phyloP scores from a whole-genome alignment of 176 grass and related monocot genomes.

The Carex pumila region DNA sequence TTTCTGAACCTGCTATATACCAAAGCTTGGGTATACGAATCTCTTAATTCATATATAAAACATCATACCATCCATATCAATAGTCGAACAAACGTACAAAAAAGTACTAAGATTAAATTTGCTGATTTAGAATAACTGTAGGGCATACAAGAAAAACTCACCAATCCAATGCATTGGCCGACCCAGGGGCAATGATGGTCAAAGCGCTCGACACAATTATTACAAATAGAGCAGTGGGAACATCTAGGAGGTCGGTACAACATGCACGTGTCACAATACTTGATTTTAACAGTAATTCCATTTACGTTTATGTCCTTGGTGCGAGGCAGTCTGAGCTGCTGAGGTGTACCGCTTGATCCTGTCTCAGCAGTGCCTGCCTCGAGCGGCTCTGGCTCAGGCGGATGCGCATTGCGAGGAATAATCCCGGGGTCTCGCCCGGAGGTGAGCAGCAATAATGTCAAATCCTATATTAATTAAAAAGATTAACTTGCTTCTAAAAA shows the following conservation, averaged over 20 bases:
- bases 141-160: conserved; percentile 30
- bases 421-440: conserved; percentile 95
- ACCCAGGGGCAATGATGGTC: conserved; percentile 98
- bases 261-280: conserved; percentile 97
- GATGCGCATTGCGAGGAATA: conserved; percentile 75
- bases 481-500: conserved; percentile 3
- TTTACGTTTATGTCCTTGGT: conserved; percentile 76
- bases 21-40: background rate
- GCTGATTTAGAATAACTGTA: background rate
- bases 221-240: conserved; percentile 90
- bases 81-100: background rate
- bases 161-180: conserved; percentile 86
- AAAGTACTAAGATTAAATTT: background rate
- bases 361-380: conserved; percentile 41
- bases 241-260: conserved; percentile 85
- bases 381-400: conserved; percentile 62
- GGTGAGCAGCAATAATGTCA: conserved; percentile 70
- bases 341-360: conserved; percentile 54
- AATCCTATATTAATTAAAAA: conserved; percentile 52
- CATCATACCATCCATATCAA: background rate
- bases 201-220: conserved; percentile 94
- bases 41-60: background rate
- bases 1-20: background rate
- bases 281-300: conserved; percentile 67
- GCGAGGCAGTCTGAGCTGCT: conserved; percentile 67